Evolutionary conservation across 2,329 filamentous ascomycete species (phyloP).

Genomic region (Nigrospora sphaerica): DNA sequence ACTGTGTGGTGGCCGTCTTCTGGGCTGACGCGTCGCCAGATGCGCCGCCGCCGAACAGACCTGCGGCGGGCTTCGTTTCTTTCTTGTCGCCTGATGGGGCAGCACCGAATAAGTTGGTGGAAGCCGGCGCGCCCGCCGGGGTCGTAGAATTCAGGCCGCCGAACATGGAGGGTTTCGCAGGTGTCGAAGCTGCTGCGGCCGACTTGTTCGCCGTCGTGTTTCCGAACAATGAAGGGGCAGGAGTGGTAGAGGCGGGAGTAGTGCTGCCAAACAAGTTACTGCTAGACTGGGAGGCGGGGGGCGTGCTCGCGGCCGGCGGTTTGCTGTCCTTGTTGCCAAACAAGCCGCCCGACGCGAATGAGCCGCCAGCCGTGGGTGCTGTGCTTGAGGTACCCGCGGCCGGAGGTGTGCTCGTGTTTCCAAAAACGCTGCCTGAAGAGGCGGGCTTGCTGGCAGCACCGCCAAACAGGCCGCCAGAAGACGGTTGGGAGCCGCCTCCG

Average conservation of each 20-base stretch:
- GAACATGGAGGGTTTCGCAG: constrained; percentile 38
- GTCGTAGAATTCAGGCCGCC: constrained; percentile 42
- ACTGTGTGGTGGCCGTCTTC: constrained; percentile 17
- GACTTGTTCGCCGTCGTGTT: constrained; percentile 9
- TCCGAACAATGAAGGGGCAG: constrained; percentile 14
- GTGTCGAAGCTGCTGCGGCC: constrained; percentile 26
- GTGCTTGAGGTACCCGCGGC: constrained; percentile 14
- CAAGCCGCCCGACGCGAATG: constrained; percentile 13
- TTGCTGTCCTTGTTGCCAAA: constrained; percentile 18
- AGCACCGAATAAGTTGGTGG: constrained; percentile 5
- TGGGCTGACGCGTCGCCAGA: constrained; percentile 23
- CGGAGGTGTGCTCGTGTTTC: constrained; percentile 17
- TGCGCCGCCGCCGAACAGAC: constrained; percentile 9
- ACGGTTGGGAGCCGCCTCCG: neutral
- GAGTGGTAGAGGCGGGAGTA: constrained; percentile 7
- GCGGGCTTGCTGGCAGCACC: constrained; percentile 6
- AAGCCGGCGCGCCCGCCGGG: constrained; percentile 47
- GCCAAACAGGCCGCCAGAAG: neutral
- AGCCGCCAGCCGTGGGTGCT: constrained; percentile 11
- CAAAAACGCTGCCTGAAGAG: constrained; percentile 20
- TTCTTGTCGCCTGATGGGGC: constrained; percentile 12
- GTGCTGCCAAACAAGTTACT: constrained; percentile 12
- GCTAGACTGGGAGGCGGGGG: constrained; percentile 13
- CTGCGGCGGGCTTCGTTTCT: constrained; percentile 17
- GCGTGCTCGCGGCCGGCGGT: constrained; percentile 9